Percentiles rank a stretch among this genome's conserved stretches.
Conservation (phyloP, 306 rosid species). For the Vigna unguiculata region DNA sequence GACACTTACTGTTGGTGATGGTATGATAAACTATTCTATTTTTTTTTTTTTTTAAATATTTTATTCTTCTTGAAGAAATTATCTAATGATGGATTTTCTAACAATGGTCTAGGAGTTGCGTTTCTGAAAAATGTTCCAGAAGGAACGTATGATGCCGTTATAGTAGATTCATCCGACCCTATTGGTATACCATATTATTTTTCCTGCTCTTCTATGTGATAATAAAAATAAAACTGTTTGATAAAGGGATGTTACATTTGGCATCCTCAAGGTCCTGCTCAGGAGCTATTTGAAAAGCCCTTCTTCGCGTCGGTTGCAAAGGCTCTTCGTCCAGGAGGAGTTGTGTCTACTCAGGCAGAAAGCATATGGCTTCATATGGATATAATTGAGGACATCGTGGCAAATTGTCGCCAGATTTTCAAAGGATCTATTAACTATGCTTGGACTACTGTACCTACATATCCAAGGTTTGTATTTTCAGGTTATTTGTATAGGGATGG, state of each 20-base stretch:
- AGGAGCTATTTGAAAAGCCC: slow-evolving; percentile 97
- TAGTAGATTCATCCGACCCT: slow-evolving; percentile 99
- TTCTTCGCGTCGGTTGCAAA: slow-evolving; percentile 78
- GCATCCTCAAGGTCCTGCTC: slow-evolving; percentile 85
- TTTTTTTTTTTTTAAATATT: slow-evolving; percentile 10
- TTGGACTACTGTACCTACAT: slow-evolving; percentile 99
- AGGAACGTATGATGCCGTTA: slow-evolving; percentile 95
- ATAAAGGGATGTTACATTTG: slow-evolving; percentile 34
- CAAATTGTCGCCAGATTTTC: slow-evolving; percentile 82
- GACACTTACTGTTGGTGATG: slow-evolving; percentile 85
- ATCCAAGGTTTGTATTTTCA: slow-evolving; percentile 71
- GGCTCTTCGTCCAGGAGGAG: slow-evolving; percentile 99
- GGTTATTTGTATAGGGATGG: neutral
- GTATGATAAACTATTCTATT: slow-evolving; percentile 52
- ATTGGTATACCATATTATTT: slow-evolving; percentile 62
- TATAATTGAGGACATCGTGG: slow-evolving; percentile 84
- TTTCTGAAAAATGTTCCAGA: slow-evolving; percentile 81
- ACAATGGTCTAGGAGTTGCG: slow-evolving; percentile 80
- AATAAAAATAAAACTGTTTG: slow-evolving; percentile 14
- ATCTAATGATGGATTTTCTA: slow-evolving; percentile 41
- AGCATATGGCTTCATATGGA: slow-evolving; percentile 99
- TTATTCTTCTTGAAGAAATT: neutral
- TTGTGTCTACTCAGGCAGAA: slow-evolving; percentile 96
- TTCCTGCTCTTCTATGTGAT: slow-evolving; percentile 5
- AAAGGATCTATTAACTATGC: slow-evolving; percentile 99